Conservation (phyloP, 225 moss, liverwort and hornwort genomes). For the Physcomitrium patens region DNA sequence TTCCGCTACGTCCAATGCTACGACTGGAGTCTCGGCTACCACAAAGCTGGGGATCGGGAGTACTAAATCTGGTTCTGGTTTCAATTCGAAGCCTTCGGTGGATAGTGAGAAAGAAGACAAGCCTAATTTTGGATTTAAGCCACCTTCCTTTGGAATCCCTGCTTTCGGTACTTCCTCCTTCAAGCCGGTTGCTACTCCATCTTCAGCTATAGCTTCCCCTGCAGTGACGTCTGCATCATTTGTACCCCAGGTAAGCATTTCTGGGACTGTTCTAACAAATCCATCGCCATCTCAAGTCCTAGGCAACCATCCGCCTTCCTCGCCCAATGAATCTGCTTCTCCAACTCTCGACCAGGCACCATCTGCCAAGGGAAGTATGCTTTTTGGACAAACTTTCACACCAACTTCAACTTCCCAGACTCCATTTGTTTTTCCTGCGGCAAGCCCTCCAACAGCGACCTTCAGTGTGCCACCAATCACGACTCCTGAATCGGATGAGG, state of each 20-base stretch:
- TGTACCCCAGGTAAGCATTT: slow-evolving; percentile 32
- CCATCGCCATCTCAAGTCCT: slow-evolving; percentile 30
- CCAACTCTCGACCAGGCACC: slow-evolving; percentile 25
- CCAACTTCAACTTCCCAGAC: slow-evolving; percentile 43
- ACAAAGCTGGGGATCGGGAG: slow-evolving; percentile 36
- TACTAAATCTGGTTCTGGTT: slow-evolving; percentile 37
- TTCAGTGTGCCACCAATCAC: slow-evolving; percentile 51
- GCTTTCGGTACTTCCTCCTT: slow-evolving; percentile 43
- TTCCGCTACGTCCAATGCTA: slow-evolving; percentile 36
- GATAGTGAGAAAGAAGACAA: slow-evolving; percentile 47
- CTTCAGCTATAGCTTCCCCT: slow-evolving; percentile 41
- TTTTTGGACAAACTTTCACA: slow-evolving; percentile 35
- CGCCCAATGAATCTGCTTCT: slow-evolving; percentile 34
- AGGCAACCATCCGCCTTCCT: slow-evolving; percentile 32
- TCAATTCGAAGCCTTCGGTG: slow-evolving; percentile 33
- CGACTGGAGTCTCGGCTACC: slow-evolving; percentile 37
- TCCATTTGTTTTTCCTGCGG: slow-evolving; percentile 59
- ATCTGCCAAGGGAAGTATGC: slow-evolving; percentile 38
- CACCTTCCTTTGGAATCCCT: slow-evolving; percentile 44
- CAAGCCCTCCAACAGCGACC: slow-evolving; percentile 38
- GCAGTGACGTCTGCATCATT: slow-evolving; percentile 36
- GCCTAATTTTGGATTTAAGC: slow-evolving; percentile 40
- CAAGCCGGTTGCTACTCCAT: slow-evolving; percentile 32
- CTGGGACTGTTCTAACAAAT: slow-evolving; percentile 32
- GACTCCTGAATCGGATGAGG: slow-evolving; percentile 63